Percentiles rank a stretch among this genome's conserved stretches.
Conservation (phyloP, 345 rosid genomes). For the Salix udensis region DNA sequence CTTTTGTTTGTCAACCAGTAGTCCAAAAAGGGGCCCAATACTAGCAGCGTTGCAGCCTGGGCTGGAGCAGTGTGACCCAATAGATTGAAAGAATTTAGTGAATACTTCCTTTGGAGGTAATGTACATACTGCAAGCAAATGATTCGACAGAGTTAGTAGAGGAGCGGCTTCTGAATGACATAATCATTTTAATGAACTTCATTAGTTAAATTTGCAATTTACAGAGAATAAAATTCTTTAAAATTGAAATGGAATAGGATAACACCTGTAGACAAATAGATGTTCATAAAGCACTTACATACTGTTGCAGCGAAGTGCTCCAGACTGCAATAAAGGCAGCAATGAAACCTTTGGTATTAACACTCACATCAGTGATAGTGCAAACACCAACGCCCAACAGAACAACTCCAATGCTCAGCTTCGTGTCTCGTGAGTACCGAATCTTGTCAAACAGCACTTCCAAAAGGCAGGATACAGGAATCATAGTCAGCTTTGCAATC, state of each 20-base stretch:
- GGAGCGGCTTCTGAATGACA: background rate
- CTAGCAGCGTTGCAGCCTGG: conserved; percentile 75
- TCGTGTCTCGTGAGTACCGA: conserved; percentile 92
- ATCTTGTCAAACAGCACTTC: conserved; percentile 91
- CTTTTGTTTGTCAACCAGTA: conserved; percentile 69
- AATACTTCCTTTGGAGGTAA: conserved; percentile 77
- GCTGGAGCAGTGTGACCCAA: conserved; percentile 93
- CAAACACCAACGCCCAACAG: conserved; percentile 97
- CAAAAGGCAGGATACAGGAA: conserved; percentile 89
- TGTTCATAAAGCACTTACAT: conserved; percentile 34
- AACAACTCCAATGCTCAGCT: conserved; percentile 86
- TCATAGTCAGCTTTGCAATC: conserved; percentile 99
- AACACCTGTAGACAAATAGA: background rate
- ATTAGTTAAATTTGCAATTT: background rate
- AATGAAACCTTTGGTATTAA: conserved; percentile 79
- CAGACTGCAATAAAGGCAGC: conserved; percentile 90
- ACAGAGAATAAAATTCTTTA: background rate
- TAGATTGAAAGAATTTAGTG: conserved; percentile 74
- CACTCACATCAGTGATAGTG: conserved; percentile 98
- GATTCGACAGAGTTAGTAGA: background rate
- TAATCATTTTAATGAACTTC: background rate
- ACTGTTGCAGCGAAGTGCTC: conserved; percentile 98
- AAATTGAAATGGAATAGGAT: background rate
- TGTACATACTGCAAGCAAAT: conserved; percentile 70
- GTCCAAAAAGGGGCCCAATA: conserved; percentile 84